Percentiles rank a stretch among this genome's conserved stretches.
These are phyloP conservation scores for Trichaptum fuscoviolaceum DNA, from an alignment of 768 basidiomycete species.

Conservation along the genomic window DNA sequence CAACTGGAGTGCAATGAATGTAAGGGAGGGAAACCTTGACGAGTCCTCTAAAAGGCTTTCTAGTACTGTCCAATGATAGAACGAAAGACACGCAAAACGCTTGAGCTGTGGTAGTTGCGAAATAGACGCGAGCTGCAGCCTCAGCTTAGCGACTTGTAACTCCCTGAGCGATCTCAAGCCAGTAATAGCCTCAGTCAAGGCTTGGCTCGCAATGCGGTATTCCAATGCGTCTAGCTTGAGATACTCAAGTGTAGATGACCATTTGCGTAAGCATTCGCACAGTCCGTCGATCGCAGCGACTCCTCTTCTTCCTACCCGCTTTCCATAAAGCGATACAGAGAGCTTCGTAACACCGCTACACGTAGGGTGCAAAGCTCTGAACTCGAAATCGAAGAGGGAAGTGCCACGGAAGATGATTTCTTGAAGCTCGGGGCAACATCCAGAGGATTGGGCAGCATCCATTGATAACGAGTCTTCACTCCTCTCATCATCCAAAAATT, in stretches of 20 bases:
- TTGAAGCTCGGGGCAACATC: neutral
- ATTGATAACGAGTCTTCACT: neutral
- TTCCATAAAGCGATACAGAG: neutral
- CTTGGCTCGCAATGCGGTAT: neutral
- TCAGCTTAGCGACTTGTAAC: no score
- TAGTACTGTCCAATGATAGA: neutral
- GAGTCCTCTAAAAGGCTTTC: neutral
- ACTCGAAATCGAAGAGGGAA: neutral
- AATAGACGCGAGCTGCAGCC: no score
- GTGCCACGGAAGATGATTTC: neutral
- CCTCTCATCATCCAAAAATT: neutral
- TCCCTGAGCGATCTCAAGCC: no score
- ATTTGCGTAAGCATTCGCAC: neutral
- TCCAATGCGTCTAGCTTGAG: neutral
- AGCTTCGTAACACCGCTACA: neutral
- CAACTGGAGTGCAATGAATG: neutral
- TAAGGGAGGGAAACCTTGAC: neutral
- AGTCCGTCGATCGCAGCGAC: neutral
- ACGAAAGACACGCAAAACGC: neutral
- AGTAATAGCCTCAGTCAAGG: neutral
- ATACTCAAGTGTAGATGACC: neutral
- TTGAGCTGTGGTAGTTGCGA: neutral
- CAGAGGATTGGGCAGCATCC: neutral
- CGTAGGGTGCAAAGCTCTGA: neutral
- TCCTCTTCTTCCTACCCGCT: neutral